Evolutionary conservation across 148 eudicot species (phyloP), one percentile per base, ranked within the genome.

Genomic region (Amaranthus hypochondriacus): DNA sequence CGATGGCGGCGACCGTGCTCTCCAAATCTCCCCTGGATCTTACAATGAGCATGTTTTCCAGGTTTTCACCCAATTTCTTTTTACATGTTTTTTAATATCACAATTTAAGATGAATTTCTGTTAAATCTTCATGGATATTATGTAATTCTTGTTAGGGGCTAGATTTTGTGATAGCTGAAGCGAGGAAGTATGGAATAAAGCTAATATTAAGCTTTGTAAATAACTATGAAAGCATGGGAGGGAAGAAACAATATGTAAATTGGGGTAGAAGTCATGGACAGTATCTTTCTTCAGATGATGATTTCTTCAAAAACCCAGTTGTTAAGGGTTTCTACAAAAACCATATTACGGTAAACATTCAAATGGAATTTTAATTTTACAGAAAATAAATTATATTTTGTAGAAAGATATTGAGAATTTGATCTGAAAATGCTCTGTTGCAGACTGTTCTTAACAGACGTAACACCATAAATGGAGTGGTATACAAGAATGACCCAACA

Each of bases 161-260:
- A 81, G 98, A 95, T 90, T 95, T 92, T 88, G 98, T 95, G 39
- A 75, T 95, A 39, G 90, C 90, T 39, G 98, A 95, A 78, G 98
- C 98, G 1, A 86, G 89, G 62, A 95, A 87, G 74, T 89, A 86
- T 83, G 96, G 93, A 18, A 87, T 95, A 64, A 92, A 85, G 83
- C 81, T 95, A 68, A 81, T 95, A 42, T 47, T 95, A 53, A 92
- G 98, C 71, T 84, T 95, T 47, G 96, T 80, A 62, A 92, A 95
- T 70, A 95, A 95, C 76, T 95, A 90, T 76, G 96, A 92, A 4
- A 80, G 79, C 62, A 87, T 90, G 76, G 98, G 98, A 21, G 98
- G 98, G 3, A 95, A 85, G 81, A 88, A 88, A 49, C 98, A 95
- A 84, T 95, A 95, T 78, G 97, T 92, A 68, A 83, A 87, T 66